These are phyloP conservation scores for Yamadazyma atmosphaerica DNA, from an alignment of 1,139 yeast species.

Conservation along the genomic window DNA sequence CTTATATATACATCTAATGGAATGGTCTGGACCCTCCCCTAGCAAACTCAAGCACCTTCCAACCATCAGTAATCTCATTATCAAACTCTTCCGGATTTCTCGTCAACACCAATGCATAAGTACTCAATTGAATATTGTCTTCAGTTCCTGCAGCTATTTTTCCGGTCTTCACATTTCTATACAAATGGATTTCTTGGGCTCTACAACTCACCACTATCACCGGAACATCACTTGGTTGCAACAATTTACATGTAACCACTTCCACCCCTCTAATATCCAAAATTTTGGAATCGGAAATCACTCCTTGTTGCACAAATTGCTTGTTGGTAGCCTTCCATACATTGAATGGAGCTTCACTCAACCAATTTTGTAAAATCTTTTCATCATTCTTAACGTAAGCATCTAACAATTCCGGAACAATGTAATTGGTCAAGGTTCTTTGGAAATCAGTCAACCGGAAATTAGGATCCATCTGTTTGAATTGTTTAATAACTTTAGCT, in stretches of 20 bases:
- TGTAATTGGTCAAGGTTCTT: conserved; percentile 84
- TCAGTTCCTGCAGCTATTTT: conserved; percentile 96
- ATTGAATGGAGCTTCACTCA: conserved; percentile 94
- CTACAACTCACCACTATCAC: conserved; percentile 93
- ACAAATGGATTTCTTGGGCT: conserved; percentile 93
- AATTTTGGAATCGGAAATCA: conserved; percentile 88
- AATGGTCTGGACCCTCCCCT: conserved; percentile 92
- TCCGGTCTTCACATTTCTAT: conserved; percentile 86
- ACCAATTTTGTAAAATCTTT: conserved; percentile 80
- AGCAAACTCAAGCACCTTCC: conserved; percentile 95
- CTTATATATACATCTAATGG: conserved; percentile 44
- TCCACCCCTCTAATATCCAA: conserved; percentile 96
- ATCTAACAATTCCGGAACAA: conserved; percentile 92
- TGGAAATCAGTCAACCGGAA: conserved; percentile 82
- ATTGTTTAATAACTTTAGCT: conserved; percentile 84
- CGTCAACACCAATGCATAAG: conserved; percentile 95
- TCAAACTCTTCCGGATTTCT: conserved; percentile 91
- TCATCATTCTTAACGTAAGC: conserved; percentile 95
- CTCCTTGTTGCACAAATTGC: conserved; percentile 87
- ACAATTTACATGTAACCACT: conserved; percentile 80
- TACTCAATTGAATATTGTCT: conserved; percentile 87
- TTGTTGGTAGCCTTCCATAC: conserved; percentile 94
- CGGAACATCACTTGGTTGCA: conserved; percentile 92
- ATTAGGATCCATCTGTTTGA: conserved; percentile 86
- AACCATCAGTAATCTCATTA: conserved; percentile 90